Evolutionary conservation across 2,329 filamentous ascomycete species (phyloP).

Genomic region (Emergomyces africanus): DNA sequence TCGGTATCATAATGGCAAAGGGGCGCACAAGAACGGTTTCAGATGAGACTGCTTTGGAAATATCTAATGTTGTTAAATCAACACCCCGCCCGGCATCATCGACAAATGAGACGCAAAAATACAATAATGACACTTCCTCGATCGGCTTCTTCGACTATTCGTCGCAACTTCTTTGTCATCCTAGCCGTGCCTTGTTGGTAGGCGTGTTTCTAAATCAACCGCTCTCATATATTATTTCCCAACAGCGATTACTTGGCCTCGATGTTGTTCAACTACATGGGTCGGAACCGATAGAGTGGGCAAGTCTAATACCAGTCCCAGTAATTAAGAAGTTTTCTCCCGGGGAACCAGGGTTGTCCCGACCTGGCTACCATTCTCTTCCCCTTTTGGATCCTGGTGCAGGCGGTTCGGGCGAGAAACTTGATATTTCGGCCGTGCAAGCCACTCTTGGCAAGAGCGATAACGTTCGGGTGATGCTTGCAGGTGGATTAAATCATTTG

Average conservation of each 20-base stretch:
- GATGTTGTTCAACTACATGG: slow-evolving; percentile 93
- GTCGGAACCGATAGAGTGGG: slow-evolving; percentile 85
- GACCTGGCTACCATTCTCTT: slow-evolving; percentile 68
- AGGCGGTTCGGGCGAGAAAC: slow-evolving; percentile 65
- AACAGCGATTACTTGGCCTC: slow-evolving; percentile 62
- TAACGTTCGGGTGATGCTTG: slow-evolving; percentile 64
- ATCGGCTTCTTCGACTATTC: slow-evolving; percentile 59
- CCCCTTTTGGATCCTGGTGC: slow-evolving; percentile 78
- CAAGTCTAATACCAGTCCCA: slow-evolving; percentile 74
- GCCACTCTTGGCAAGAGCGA: slow-evolving; percentile 52
- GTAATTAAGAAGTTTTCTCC: slow-evolving; percentile 80
- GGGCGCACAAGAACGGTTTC: slow-evolving; percentile 68
- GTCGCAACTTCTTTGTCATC: slow-evolving; percentile 35
- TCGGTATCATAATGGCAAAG: slow-evolving; percentile 84
- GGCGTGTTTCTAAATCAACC: slow-evolving; percentile 93
- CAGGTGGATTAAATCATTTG: slow-evolving; percentile 68
- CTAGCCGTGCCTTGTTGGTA: slow-evolving; percentile 60
- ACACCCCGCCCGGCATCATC: slow-evolving; percentile 20
- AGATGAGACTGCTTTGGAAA: slow-evolving; percentile 64
- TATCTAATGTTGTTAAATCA: slow-evolving; percentile 62
- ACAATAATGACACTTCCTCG: slow-evolving; percentile 16
- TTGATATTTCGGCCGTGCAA: slow-evolving; percentile 61
- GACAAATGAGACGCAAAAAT: slow-evolving; percentile 6
- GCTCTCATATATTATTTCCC: slow-evolving; percentile 64
- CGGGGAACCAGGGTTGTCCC: slow-evolving; percentile 55